Evolutionary conservation across 352 stramenopile species (phyloP), one percentile per base, ranked within the genome.

Genomic region (Peronosclerospora sorghi): DNA sequence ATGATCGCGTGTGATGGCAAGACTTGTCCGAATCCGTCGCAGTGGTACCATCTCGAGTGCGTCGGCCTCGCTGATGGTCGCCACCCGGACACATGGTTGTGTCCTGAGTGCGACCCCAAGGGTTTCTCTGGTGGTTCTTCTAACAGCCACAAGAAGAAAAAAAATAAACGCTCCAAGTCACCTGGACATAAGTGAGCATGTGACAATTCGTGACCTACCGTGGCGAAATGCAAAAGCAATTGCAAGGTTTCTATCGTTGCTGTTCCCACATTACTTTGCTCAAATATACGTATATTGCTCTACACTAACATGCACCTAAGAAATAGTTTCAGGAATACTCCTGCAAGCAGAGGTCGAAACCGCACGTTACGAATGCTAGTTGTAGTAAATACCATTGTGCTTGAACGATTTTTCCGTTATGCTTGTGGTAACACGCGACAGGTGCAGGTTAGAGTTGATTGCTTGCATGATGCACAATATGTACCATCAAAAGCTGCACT

Each of bases 1-100:
- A 92, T 92, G 80, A 92, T 92, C 45, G 80, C 80, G 15, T 92
- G 80, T 50, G 80, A 92, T 54, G 75, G 75, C 58, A 87, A 92
- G 45, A 85, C 86, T 45, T 92, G 80, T 35, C 77, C 73, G 12
- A 90, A 88, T 54, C 77, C 77, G 55, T 86, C 73, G 51, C 74
- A 92, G 55, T 92, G 80, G 80, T 92, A 92, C 60, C 80, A 92
- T 48, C 56, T 89, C 37, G 75, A 88, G 59, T 92, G 80, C 50
- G 77, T 92, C 10, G 80, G 77, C 14, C 73, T 92, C 32, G 78
- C 72, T 15, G 74, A 89, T 35, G 76, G 79, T 2, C 72, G 74
- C 20, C 79, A 89, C 39, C 79, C 79, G 9, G 75, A 92, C 56
- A 89, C 75, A 57, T 92, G 79, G 79, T 64, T 92, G 27, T 92